Conservation (phyloP, 2,329 filamentous ascomycete species). For the Colletotrichum spaethianum region DNA sequence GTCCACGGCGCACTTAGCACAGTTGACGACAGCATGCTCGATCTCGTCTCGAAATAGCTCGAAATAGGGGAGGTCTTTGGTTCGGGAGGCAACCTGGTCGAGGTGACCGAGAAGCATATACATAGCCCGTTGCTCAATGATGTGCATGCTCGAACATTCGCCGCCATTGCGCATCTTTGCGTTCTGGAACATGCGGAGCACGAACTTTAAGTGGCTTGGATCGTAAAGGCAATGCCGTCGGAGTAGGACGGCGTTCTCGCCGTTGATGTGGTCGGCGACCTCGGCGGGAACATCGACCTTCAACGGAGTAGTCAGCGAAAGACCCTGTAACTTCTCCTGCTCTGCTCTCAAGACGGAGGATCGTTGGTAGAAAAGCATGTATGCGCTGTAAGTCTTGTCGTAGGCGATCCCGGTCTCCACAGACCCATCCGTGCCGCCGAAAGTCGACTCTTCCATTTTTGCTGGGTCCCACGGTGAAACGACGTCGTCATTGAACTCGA, state of each 20-base stretch:
- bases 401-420: constrained; percentile 64
- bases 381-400: constrained; percentile 87
- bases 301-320: constrained; percentile 56
- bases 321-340: constrained; percentile 60
- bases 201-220: constrained; percentile 76
- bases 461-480: constrained; percentile 82
- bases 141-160: constrained; percentile 57
- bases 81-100: constrained; percentile 81
- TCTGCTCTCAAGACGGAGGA: constrained; percentile 73
- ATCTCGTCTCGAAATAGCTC: constrained; percentile 66
- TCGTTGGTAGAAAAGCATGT: constrained; percentile 98
- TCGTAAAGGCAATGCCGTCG: constrained; percentile 87
- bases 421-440: constrained; percentile 76
- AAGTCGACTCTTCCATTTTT: constrained; percentile 82
- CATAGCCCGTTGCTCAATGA: constrained; percentile 64
- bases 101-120: constrained; percentile 74
- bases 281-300: constrained; percentile 60
- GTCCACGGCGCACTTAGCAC: constrained; percentile 69
- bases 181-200: constrained; percentile 72
- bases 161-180: constrained; percentile 64
- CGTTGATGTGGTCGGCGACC: constrained; percentile 72
- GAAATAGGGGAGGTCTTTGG: constrained; percentile 78
- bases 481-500: constrained; percentile 94
- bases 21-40: constrained; percentile 63
- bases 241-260: constrained; percentile 81